Percentiles rank a stretch among this genome's conserved stretches.
Evolutionary conservation across 1,139 yeast species (phyloP).

Genomic region (Pichia sp.): DNA sequence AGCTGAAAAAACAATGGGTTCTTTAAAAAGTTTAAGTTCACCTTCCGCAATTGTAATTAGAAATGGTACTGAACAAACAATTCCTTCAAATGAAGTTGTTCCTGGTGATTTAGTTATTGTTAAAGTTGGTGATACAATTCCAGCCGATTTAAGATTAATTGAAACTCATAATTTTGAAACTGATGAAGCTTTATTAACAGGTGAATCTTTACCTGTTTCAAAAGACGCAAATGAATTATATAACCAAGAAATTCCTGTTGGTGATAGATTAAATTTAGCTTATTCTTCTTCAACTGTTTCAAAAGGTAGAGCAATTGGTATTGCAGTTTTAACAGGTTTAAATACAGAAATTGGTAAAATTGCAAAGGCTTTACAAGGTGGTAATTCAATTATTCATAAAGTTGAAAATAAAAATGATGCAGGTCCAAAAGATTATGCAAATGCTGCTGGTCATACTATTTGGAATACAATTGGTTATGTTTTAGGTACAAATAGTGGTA

Average conservation of each 20-base stretch:
- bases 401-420: conserved; percentile 34
- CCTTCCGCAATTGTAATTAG: conserved; percentile 70
- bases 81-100: conserved; percentile 64
- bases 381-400: conserved; percentile 31
- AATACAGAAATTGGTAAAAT: conserved; percentile 72
- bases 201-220: conserved; percentile 72
- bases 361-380: conserved; percentile 54
- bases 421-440: conserved; percentile 41
- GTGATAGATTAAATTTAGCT: conserved; percentile 72
- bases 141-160: conserved; percentile 65
- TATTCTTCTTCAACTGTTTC: conserved; percentile 66
- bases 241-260: conserved; percentile 51
- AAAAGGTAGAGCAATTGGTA: conserved; percentile 72
- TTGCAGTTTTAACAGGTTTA: conserved; percentile 62
- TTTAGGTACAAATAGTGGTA: conserved; percentile 70
- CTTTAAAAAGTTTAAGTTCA: conserved; percentile 60
- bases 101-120: conserved; percentile 71
- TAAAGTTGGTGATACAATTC: conserved; percentile 72
- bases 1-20: conserved; percentile 80
- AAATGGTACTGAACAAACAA: conserved; percentile 51
- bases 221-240: conserved; percentile 45
- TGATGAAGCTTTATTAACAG: conserved; percentile 76
- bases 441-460: conserved; percentile 41
- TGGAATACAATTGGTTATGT: conserved; percentile 57
- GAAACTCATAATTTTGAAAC: conserved; percentile 66